Conservation (phyloP, 257 asterid genomes). For the Ballota nigra region DNA sequence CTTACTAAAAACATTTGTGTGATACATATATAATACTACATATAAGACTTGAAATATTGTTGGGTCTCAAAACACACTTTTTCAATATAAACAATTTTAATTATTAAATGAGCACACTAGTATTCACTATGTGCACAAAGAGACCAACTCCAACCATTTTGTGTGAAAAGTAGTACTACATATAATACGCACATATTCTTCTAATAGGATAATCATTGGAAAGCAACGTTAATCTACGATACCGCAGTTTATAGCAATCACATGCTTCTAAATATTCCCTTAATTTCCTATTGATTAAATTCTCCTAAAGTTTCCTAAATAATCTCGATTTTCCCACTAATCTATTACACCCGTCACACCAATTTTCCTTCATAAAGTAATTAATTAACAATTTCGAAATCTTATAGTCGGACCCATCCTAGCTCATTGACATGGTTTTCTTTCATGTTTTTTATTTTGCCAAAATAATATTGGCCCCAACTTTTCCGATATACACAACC, state of each 20-base stretch:
- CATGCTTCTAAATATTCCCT: slow-evolving; percentile 19
- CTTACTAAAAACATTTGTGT: too few relatives aligned
- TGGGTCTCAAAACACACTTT: too few relatives aligned
- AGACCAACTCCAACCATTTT: too few relatives aligned
- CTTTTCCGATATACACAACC: neutral
- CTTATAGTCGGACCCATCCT: neutral
- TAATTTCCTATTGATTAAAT: slow-evolving; percentile 15
- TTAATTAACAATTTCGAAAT: slow-evolving; percentile 20
- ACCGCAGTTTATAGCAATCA: slow-evolving; percentile 16
- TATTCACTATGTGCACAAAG: too few relatives aligned
- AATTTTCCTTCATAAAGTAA: slow-evolving; percentile 19
- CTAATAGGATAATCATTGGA: slow-evolving; percentile 17
- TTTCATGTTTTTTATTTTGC: too few relatives aligned
- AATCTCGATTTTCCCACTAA: slow-evolving; percentile 24
- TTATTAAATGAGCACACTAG: too few relatives aligned
- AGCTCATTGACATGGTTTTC: neutral
- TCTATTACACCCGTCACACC: slow-evolving; percentile 24
- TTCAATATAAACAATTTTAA: too few relatives aligned
- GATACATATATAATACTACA: too few relatives aligned
- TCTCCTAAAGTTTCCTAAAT: slow-evolving; percentile 15
- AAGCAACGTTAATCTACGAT: neutral
- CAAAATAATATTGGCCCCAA: slow-evolving; percentile 9
- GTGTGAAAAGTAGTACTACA: too few relatives aligned
- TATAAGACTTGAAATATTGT: too few relatives aligned
- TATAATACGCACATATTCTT: neutral